Evolutionary conservation across 1,139 yeast species (phyloP), one percentile per base, ranked within the genome.

Genomic region (Wickerhamiella infanticola): DNA sequence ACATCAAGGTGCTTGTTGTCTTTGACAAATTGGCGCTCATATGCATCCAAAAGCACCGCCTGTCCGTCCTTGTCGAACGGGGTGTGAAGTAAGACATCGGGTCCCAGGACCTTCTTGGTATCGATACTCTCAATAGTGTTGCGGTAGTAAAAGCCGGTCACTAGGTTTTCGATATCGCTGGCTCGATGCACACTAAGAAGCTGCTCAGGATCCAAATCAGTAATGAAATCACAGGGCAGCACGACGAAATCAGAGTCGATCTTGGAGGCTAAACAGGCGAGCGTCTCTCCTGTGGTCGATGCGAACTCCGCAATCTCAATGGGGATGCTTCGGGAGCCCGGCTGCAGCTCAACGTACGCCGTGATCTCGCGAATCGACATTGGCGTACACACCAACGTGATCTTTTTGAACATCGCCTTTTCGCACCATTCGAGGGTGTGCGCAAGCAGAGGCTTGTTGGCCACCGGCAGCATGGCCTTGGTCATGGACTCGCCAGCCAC

Each of bases 341-440:
- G 33, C 33, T 29, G 33, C 25, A 52, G 38, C 25, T 29, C 4
- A 35, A 48, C 39, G 3, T 43, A 47, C 3, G 45, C 46, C 38
- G 47, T 44, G 13, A 51, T 47, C 13, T 36, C 43, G 3, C 33
- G 33, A 29, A 29, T 29, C 6, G 18, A 5, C 24, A 24, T 11
- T 23, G 48, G 45, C 39, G 38, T 31, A 27, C 49, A 48, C 18
- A 52, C 55, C 5, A 54, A 44, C 9, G 48, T 48, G 33, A 44
- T 46, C 31, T 45, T 41, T 18, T 53, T 50, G 48, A 63, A 63
- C 26, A 51, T 53, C 1, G 94, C 97, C 58, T 73, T 72, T 57
- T 80, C 85, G 68, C 97, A 86, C 97, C 97, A 93, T 54, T 82
- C 88, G 41, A 93, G 69, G 3, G 83, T 94, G 58, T 85, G 82